Evolutionary conservation across 129 eudicot species (phyloP).

Genomic region (Escallonia rubra): DNA sequence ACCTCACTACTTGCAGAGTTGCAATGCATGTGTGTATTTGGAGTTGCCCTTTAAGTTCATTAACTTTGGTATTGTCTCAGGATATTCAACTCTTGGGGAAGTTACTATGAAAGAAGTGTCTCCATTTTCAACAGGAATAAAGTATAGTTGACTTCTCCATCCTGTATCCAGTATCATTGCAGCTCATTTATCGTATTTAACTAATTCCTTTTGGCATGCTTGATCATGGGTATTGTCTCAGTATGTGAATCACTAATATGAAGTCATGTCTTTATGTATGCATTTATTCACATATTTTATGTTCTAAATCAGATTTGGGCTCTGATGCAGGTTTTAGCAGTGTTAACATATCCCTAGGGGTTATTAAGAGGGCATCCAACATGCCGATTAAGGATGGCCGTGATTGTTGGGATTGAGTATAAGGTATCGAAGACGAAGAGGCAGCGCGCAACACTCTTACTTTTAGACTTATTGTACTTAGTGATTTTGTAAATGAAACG

Average conservation of each 20-base stretch:
- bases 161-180: slow-evolving; percentile 7
- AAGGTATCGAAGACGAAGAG: too few species aligned
- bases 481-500: too few species aligned
- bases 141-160: slow-evolving; percentile 31
- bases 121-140: slow-evolving; percentile 53
- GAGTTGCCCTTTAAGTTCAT: background rate
- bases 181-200: slow-evolving; percentile 4
- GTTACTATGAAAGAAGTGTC: slow-evolving; percentile 62
- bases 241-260: slow-evolving; percentile 16
- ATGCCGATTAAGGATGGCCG: slow-evolving; percentile 39
- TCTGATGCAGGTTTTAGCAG: slow-evolving; percentile 37
- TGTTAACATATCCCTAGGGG: slow-evolving; percentile 39
- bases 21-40: background rate
- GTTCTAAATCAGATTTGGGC: slow-evolving; percentile 30
- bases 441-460: too few species aligned
- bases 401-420: too few species aligned
- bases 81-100: slow-evolving; percentile 46
- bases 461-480: too few species aligned
- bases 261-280: background rate
- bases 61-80: slow-evolving; percentile 28
- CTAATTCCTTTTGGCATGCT: slow-evolving; percentile 12
- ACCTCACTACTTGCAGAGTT: background rate
- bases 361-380: slow-evolving; percentile 45
- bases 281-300: background rate
- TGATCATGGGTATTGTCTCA: slow-evolving; percentile 71